Evolutionary conservation across 2,329 filamentous ascomycete species (phyloP).

Genomic region (Paracorniculantispora psalliotae): DNA sequence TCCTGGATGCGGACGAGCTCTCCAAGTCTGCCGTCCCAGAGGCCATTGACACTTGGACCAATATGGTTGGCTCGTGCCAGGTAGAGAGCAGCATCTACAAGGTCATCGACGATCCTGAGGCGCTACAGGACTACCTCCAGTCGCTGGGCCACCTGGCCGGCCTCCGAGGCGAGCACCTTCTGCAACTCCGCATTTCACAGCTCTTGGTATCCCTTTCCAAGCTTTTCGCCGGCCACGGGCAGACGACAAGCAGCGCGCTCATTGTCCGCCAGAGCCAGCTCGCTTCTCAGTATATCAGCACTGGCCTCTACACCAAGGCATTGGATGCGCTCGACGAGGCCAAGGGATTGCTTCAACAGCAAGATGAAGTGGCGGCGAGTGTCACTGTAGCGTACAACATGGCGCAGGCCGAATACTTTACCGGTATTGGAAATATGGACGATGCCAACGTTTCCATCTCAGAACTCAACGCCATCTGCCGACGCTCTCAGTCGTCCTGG

Average conservation of each 20-base stretch:
- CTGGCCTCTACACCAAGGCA: conserved; percentile 49
- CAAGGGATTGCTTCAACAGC: conserved; percentile 40
- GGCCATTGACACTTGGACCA: conserved; percentile 41
- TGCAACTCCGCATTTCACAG: conserved; percentile 34
- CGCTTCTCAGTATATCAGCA: conserved; percentile 47
- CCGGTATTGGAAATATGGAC: conserved; percentile 60
- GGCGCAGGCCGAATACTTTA: conserved; percentile 67
- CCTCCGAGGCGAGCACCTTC: conserved; percentile 43
- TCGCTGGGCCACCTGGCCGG: conserved; percentile 48
- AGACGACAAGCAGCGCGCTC: conserved; percentile 33
- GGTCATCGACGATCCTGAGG: conserved; percentile 45
- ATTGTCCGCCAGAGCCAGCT: conserved; percentile 43
- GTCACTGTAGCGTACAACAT: conserved; percentile 51
- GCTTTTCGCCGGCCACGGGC: conserved; percentile 26
- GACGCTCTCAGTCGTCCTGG: conserved; percentile 27
- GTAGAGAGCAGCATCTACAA: conserved; percentile 37
- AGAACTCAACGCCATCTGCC: conserved; percentile 32
- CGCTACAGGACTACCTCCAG: conserved; percentile 45
- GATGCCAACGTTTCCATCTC: conserved; percentile 44
- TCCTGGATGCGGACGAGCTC: conserved; percentile 33
- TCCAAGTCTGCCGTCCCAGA: conserved; percentile 28
- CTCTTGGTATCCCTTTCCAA: conserved; percentile 32
- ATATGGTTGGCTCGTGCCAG: conserved; percentile 34
- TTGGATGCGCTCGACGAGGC: conserved; percentile 53
- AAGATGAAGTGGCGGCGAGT: conserved; percentile 31